Base-by-base conservation (phyloP, 2,329 filamentous ascomycete genomes). In the Aschersonia sp. region DNA sequence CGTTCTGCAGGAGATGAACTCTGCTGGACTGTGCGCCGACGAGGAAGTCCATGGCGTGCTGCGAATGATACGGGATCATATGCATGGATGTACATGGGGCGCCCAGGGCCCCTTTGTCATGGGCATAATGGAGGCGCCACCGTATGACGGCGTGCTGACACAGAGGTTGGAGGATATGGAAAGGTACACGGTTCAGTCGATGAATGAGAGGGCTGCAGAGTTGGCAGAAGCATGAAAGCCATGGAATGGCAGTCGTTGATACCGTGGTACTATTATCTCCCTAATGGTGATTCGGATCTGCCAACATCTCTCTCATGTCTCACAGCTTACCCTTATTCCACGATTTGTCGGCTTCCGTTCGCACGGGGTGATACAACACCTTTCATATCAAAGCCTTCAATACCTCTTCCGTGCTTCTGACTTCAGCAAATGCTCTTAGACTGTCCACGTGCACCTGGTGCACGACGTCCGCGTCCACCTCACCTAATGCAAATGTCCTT, bases 1-100 rank as follows among this genome's bases (percentile, higher is more conserved):
- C 4, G 59, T 83, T 2, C 63, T 86, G 5, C 67, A 73, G 41
- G 81, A 86, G 63, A 85, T 87, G 82, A 72, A 74, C 41, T 66
- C 73, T 35, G 72, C 74, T 1, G 81, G 81, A 0, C 65, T 85
- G 5, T 71, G 72, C 44, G 77, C 75, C 50, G 73, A 83, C 53
- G 51, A 59, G 5, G 56, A 61, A 11, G 56, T 58, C 7, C 49
- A 51, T 12, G 48, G 43, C 1, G 46, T 67, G 7, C 50, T 67
- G 11, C 44, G 46, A 6, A 53, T 51, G 43, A 63, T 67, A n/a
- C 55, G 57, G 1, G 51, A 61, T 4, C 56, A 67, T 30, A 35
- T 66, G 29, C 59, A 65, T 6, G 57, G 55, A 1, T 66, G 64
- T 43, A 54, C 61, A 0, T 61, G 60, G 58, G 65, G 65, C 11